Percentiles rank a stretch among this genome's conserved stretches.
phyloP scores from a whole-genome alignment of 2,329 filamentous ascomycete genomes.

The Didymella pomorum region DNA sequence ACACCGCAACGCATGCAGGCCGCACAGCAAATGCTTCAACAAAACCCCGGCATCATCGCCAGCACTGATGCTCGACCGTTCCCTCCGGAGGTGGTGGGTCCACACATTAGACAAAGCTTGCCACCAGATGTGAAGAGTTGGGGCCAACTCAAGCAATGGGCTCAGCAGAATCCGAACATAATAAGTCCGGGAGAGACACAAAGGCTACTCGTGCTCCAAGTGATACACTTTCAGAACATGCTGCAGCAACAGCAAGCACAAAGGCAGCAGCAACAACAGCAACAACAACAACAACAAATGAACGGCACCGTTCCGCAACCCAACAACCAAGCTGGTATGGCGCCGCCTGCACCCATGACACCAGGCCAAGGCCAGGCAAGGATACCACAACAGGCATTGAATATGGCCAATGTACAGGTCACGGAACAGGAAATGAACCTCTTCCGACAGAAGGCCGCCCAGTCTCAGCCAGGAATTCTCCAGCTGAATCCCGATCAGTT shows the following conservation, averaged over 20 bases:
- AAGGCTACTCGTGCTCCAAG: slow-evolving; percentile 49
- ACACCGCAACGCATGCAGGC: slow-evolving; percentile 40
- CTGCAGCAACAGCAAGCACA: slow-evolving; percentile 35
- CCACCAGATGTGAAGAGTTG: slow-evolving; percentile 63
- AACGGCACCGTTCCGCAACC: slow-evolving; percentile 33
- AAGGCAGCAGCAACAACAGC: slow-evolving; percentile 12
- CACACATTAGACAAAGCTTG: slow-evolving; percentile 41
- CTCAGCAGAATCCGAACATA: slow-evolving; percentile 53
- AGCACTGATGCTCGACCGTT: slow-evolving; percentile 44
- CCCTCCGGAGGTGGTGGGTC: slow-evolving; percentile 40
- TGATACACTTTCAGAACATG: slow-evolving; percentile 55
- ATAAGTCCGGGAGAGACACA: slow-evolving; percentile 37
- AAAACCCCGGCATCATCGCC: slow-evolving; percentile 47
- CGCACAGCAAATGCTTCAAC: slow-evolving; percentile 40
- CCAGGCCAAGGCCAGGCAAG: slow-evolving; percentile 38
- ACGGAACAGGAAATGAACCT: slow-evolving; percentile 53
- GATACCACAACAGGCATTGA: slow-evolving; percentile 39
- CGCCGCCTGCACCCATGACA: slow-evolving; percentile 53
- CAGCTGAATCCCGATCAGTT: slow-evolving; percentile 40
- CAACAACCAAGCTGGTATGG: slow-evolving; percentile 34
- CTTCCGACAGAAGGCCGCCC: slow-evolving; percentile 47
- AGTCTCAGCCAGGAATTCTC: slow-evolving; percentile 30
- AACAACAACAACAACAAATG: slow-evolving; percentile 23
- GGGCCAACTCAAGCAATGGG: slow-evolving; percentile 65
- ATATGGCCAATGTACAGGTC: slow-evolving; percentile 41